These are phyloP conservation scores for Pleurotus platypus DNA, from an alignment of 768 basidiomycete species.

Conservation along the genomic window DNA sequence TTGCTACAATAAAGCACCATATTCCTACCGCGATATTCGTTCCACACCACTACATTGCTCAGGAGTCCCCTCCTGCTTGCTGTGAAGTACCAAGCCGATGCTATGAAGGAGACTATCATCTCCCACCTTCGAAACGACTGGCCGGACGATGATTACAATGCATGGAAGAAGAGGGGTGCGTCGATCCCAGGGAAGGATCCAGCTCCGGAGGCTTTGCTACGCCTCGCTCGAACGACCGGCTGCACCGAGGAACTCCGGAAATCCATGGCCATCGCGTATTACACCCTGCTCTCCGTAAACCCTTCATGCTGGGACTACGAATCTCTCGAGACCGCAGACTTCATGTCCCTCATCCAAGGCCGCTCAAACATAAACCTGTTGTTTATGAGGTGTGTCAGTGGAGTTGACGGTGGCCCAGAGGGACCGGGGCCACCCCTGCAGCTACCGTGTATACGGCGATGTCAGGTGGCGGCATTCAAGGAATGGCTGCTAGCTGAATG, in stretches of 20 bases:
- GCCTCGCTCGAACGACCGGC: background rate
- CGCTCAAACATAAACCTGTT: no score
- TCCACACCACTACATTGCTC: background rate
- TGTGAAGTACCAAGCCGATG: background rate
- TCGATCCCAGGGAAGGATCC: background rate
- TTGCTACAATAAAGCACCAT: no score
- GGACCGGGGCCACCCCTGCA: no score
- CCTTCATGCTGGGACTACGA: no score
- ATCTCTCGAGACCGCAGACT: no score
- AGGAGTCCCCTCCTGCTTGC: background rate
- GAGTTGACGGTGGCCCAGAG: no score
- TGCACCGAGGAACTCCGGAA: background rate
- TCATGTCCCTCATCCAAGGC: no score
- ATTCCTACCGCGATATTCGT: background rate
- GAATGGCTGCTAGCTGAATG: no score
- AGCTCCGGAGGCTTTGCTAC: background rate
- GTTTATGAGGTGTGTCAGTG: no score
- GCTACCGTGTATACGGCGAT: no score
- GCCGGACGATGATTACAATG: background rate
- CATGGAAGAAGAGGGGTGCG: background rate
- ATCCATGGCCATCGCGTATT: background rate
- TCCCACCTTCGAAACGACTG: conserved; percentile 1
- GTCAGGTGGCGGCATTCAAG: no score
- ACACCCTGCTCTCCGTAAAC: no score
- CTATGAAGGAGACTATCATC: background rate